Conservation (phyloP, 805 yeast species). For the Metschnikowia henanensis region DNA sequence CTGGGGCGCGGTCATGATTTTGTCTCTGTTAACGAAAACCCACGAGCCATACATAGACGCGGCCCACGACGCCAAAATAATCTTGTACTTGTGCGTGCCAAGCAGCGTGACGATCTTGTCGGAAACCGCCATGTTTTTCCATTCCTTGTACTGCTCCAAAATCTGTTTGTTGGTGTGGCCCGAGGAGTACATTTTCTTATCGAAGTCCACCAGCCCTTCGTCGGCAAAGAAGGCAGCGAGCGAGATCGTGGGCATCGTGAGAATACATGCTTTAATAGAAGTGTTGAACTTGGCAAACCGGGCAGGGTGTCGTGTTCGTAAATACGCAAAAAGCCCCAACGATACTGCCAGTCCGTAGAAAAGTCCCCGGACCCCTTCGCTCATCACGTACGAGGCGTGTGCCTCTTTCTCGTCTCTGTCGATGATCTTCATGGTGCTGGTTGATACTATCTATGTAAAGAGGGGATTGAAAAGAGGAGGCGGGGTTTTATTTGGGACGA, state of each 20-base stretch:
- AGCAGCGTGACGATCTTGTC: slow-evolving; percentile 33
- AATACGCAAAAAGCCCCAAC: slow-evolving; percentile 31
- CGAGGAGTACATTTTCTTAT: slow-evolving; percentile 35
- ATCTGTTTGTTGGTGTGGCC: slow-evolving; percentile 27
- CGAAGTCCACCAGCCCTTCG: slow-evolving; percentile 45
- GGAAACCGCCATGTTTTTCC: slow-evolving; percentile 31
- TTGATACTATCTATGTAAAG: too few species aligned
- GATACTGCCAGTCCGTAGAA: slow-evolving; percentile 35
- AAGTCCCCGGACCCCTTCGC: slow-evolving; percentile 41
- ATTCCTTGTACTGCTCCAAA: slow-evolving; percentile 35
- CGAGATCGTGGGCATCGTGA: slow-evolving; percentile 41
- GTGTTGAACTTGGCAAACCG: slow-evolving; percentile 37
- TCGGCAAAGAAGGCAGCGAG: slow-evolving; percentile 43
- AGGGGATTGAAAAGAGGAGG: neutral
- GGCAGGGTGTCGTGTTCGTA: slow-evolving; percentile 34
- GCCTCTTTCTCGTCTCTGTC: slow-evolving; percentile 40
- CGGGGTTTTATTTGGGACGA: too few species aligned
- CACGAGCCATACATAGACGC: slow-evolving; percentile 36
- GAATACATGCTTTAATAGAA: slow-evolving; percentile 37
- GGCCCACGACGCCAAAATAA: slow-evolving; percentile 39
- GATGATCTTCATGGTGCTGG: slow-evolving; percentile 40
- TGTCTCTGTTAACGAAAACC: slow-evolving; percentile 28
- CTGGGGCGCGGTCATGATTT: slow-evolving; percentile 27
- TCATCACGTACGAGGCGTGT: slow-evolving; percentile 33
- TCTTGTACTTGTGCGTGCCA: slow-evolving; percentile 35